Base-by-base conservation (phyloP, 345 rosid species). In the Rhizophora mangle region DNA sequence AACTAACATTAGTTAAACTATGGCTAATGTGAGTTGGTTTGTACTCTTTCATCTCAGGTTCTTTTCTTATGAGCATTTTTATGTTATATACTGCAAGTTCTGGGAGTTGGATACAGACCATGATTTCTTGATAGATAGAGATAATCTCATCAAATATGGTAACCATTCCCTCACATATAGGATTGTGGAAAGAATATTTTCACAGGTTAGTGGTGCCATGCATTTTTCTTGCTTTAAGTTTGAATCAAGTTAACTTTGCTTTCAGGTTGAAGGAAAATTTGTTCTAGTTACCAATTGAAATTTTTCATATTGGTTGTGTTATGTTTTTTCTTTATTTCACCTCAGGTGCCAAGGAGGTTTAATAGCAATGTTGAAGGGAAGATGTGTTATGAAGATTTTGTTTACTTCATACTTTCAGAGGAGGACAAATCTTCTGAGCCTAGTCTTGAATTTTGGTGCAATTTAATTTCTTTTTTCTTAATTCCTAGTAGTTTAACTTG, bases 91-190 rank as follows among this genome's bases (percentile, higher is more conserved):
- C 86, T 93, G 98, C 90, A 93, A 91, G 82, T 93, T 91, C 71
- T 93, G 98, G 98, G 98, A 93, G 87, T 85, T 93, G 71, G 98
- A 93, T 75, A 85, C 90, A 21, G 98, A 93, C 74, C 97, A 93
- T 77, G 98, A 93, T 88, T 93, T 93, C 81, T 81, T 89, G 74
- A 93, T 91, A 19, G 97, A 93, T 84, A 88, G 85, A 81, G 98
- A 93, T 81, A 88, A 89, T 83, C 96, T 93, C 37, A 85, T 93
- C 76, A 82, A 90, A 87, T 93, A 93, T 82, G 89, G 97, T 71
- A 91, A 89, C 76, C 96, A 91, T 76, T 92, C 97, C 18, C 96
- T 93, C 78, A 93, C 98, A 60, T 93, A 91, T 74, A 84, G 96
- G 80, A 89, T 93, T 82, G 95, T 93, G 8, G 96, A 93, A 67